Conservation (phyloP, 1,284 basidiomycete species). For the Pseudomicrostroma phylloplanum region DNA sequence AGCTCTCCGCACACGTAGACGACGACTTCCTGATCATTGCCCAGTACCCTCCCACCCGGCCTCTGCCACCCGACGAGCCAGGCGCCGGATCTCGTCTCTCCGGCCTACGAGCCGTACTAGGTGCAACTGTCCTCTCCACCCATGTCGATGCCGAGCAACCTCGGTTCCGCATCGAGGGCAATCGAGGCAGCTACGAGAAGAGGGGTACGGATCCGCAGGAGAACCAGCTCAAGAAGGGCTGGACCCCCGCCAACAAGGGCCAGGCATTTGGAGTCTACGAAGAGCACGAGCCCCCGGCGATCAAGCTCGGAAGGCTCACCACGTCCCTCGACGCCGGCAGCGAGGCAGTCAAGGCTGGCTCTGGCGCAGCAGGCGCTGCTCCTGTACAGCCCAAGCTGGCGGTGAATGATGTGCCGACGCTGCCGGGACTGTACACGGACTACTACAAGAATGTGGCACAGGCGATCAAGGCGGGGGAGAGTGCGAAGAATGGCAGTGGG, state of each 20-base stretch:
- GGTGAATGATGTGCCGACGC: slow-evolving; percentile 34
- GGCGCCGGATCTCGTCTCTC: slow-evolving; percentile 33
- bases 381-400: slow-evolving; percentile 35
- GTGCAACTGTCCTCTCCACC: slow-evolving; percentile 40
- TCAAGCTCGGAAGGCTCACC: slow-evolving; percentile 36
- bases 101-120: slow-evolving; percentile 33
- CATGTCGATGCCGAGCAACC: slow-evolving; percentile 41
- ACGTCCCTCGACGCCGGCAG: slow-evolving; percentile 23
- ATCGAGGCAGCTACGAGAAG: slow-evolving; percentile 41
- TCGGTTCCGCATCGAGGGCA: slow-evolving; percentile 41
- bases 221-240: slow-evolving; percentile 43
- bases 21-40: slow-evolving; percentile 46
- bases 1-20: slow-evolving; percentile 33
- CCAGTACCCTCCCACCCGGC: slow-evolving; percentile 28
- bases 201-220: slow-evolving; percentile 46
- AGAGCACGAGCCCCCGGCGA: slow-evolving; percentile 25
- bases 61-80: slow-evolving; percentile 25
- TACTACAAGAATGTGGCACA: slow-evolving; percentile 41
- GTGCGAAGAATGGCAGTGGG: slow-evolving; percentile 17
- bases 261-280: slow-evolving; percentile 43
- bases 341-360: slow-evolving; percentile 16
- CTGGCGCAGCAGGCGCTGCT: slow-evolving; percentile 11
- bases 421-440: slow-evolving; percentile 42
- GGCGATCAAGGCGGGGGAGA: slow-evolving; percentile 27
- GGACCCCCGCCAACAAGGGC: slow-evolving; percentile 30